These are phyloP conservation scores for Colletotrichum sp. DNA, from an alignment of 2,329 filamentous ascomycete genomes.

Conservation along the genomic window DNA sequence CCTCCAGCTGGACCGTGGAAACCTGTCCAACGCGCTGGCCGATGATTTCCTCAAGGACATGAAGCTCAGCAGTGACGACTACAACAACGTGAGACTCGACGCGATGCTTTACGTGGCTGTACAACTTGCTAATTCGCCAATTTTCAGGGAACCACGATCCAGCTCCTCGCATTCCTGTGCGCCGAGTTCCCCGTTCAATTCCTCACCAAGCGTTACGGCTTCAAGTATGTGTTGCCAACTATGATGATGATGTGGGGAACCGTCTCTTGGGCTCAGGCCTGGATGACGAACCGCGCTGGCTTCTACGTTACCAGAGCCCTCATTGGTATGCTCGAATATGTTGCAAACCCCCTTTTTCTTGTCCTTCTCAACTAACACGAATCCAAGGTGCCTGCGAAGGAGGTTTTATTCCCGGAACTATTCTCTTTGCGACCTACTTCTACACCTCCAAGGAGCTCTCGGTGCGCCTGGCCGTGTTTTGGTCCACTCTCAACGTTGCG, in stretches of 20 bases:
- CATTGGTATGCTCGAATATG: constrained; percentile 27
- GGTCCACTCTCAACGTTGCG: constrained; percentile 56
- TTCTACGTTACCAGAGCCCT: constrained; percentile 44
- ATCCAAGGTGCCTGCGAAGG: constrained; percentile 42
- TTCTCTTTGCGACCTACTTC: constrained; percentile 55
- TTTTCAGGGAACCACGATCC: constrained; percentile 55
- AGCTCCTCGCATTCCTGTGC: constrained; percentile 57
- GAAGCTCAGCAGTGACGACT: constrained; percentile 53
- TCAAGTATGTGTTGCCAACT: constrained; percentile 34
- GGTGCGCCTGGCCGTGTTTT: constrained; percentile 71
- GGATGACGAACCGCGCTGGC: constrained; percentile 40
- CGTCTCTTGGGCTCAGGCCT: constrained; percentile 25
- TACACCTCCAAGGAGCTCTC: constrained; percentile 31
- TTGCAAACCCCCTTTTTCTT: background rate
- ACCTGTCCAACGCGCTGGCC: constrained; percentile 65
- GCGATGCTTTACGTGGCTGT: background rate
- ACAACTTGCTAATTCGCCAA: background rate
- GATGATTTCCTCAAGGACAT: constrained; percentile 66
- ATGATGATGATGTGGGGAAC: constrained; percentile 27
- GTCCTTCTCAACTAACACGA: background rate
- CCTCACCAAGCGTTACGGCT: constrained; percentile 56
- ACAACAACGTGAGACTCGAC: constrained; percentile 51
- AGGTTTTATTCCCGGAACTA: constrained; percentile 51
- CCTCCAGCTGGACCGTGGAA: constrained; percentile 68
- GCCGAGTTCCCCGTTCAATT: constrained; percentile 68